Conservation (phyloP, 768 basidiomycete genomes). For the Boletus vinaceobasis region DNA sequence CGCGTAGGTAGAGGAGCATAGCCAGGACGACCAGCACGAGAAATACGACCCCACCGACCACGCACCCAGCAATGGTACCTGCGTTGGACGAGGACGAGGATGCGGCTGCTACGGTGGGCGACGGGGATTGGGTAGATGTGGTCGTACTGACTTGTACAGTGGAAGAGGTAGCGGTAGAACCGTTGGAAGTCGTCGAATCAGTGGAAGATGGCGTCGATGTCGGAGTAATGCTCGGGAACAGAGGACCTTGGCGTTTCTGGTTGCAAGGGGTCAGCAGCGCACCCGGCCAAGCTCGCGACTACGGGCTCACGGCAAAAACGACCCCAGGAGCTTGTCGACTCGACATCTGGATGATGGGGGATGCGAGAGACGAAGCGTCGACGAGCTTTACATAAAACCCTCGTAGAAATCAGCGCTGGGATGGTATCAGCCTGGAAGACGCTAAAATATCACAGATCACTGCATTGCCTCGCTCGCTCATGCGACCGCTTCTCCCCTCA, state of each 20-base stretch:
- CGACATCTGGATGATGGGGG: slow-evolving; percentile 7
- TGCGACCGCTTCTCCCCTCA: slow-evolving; percentile 6
- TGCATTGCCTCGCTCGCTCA: slow-evolving; percentile 18
- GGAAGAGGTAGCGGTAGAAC: background rate
- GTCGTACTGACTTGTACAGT: background rate
- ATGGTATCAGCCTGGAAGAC: background rate
- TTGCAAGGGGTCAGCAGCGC: slow-evolving; percentile 2
- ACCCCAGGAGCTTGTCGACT: background rate
- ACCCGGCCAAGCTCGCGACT: background rate
- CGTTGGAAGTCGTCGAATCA: background rate
- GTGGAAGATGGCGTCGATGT: background rate
- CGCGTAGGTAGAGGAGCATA: slow-evolving; percentile 40
- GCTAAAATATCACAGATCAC: slow-evolving; percentile 12
- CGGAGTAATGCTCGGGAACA: no score
- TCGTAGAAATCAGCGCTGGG: background rate
- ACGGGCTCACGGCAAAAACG: slow-evolving; percentile 2
- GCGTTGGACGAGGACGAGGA: slow-evolving; percentile 19
- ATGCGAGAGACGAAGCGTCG: no score
- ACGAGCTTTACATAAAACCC: background rate
- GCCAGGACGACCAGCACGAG: slow-evolving; percentile 34
- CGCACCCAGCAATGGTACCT: slow-evolving; percentile 52
- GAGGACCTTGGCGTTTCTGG: background rate
- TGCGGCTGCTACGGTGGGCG: slow-evolving; percentile 5
- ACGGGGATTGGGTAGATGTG: background rate
- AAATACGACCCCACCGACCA: slow-evolving; percentile 47